Evolutionary conservation across 495 filamentous ascomycete genomes (phyloP).

Genomic region (Apiosordaria backusii): DNA sequence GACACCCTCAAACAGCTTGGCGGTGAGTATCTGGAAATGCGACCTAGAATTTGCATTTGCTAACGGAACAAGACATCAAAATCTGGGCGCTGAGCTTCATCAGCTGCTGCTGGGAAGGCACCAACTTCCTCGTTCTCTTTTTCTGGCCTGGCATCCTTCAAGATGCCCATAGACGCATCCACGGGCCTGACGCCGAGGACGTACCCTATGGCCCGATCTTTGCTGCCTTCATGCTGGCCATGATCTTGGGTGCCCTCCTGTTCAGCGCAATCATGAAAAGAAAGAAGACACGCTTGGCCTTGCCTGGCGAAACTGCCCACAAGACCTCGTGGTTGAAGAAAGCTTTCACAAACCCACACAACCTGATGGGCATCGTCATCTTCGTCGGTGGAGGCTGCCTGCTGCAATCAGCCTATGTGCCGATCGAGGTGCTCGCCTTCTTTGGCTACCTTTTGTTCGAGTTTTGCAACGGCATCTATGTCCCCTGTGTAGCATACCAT

Average conservation of each 20-base stretch:
- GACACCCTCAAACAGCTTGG: not conserved
- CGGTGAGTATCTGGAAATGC: not conserved
- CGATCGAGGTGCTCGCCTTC: not conserved
- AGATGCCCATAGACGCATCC: not conserved
- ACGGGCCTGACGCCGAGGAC: not conserved
- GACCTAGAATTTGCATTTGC: not conserved
- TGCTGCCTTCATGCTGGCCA: not conserved
- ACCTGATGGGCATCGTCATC: not conserved
- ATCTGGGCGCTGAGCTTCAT: not conserved
- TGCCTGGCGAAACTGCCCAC: not conserved
- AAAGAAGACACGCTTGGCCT: not conserved
- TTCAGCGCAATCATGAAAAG: constrained; percentile 1
- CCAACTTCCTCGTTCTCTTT: constrained; percentile 1
- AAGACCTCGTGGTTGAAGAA: not conserved
- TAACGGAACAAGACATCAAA: not conserved
- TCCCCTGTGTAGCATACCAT: not conserved
- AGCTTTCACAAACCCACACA: not conserved
- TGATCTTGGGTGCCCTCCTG: not conserved
- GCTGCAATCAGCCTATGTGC: not conserved
- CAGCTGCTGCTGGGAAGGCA: constrained; percentile 5
- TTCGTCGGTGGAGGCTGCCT: not conserved
- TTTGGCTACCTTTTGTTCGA: not conserved
- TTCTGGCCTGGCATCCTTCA: not conserved
- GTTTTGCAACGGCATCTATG: constrained; percentile 3
- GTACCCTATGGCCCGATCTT: not conserved